Evolutionary conservation across 441 rosid species (phyloP), one percentile per base, ranked within the genome.

Genomic region (Dalechampia spathulata): DNA sequence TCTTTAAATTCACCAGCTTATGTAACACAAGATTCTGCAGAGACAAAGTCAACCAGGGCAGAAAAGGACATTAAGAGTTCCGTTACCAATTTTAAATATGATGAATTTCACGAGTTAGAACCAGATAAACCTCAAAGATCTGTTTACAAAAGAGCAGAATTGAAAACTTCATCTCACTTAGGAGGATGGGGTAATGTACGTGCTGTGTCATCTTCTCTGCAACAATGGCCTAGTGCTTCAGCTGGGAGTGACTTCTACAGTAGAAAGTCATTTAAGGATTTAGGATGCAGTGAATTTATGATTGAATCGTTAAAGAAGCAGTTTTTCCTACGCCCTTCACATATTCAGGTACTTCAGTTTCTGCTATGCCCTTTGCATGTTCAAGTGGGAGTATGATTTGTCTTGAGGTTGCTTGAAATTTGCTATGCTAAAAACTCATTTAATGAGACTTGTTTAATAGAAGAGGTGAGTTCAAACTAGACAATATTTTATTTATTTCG

Each of bases 231-330:
- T 28, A 75, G 65, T 58, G 9, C 23, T 42, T 38, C 75, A 34
- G 55, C 65, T 28, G 71, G 76, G 44, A 65, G 60, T 57, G 93
- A 74, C 52, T 87, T 91, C 72, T 84, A 83, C 57, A 87, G 93
- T 65, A 74, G 75, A 64, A 82, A 78, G 65, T 66, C 86, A 28
- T 91, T 87, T 69, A 60, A 55, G 52, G 90, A 82, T 27, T 49
- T 91, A 57, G 98, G 96, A 48, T 87, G 86, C 77, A 70, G 59
- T 63, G 82, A 84, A 19, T 69, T 57, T 72, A 56, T 91, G 79
- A 66, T 79, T 52, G 78, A 86, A 66, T 81, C 96, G 42, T 79
- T 91, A 58, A 79, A 71, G 69, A 66, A 58, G 34, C 88, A 81
- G 22, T 51, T 25, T 26, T 81, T 86, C 64, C 47, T 61, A 47